These are phyloP conservation scores for Coccinonectria pachysandricola DNA, from an alignment of 2,329 filamentous ascomycete species.

Conservation along the genomic window DNA sequence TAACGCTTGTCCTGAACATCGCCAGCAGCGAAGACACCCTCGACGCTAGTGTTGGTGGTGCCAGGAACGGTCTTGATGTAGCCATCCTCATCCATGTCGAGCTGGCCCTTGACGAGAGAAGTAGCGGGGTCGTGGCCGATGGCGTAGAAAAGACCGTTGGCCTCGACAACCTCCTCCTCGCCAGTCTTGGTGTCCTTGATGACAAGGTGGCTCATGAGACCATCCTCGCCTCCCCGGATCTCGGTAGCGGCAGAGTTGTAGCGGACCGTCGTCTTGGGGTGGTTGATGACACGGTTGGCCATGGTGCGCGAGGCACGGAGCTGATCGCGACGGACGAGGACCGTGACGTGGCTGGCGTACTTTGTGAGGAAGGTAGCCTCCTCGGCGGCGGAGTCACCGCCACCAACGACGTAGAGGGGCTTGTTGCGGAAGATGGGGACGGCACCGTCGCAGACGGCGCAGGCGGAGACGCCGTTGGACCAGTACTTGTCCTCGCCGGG, in stretches of 20 bases:
- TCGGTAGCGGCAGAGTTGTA: slow-evolving; percentile 77
- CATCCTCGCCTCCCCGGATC: slow-evolving; percentile 74
- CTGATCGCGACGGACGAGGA: slow-evolving; percentile 79
- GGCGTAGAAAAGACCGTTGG: slow-evolving; percentile 93
- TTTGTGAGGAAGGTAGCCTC: slow-evolving; percentile 97
- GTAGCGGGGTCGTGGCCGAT: slow-evolving; percentile 95
- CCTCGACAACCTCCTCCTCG: slow-evolving; percentile 71
- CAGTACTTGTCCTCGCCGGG: slow-evolving; percentile 91
- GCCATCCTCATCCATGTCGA: slow-evolving; percentile 80
- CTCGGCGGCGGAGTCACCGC: slow-evolving; percentile 92
- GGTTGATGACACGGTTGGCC: slow-evolving; percentile 68
- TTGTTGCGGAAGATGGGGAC: slow-evolving; percentile 97
- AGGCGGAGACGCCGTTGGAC: slow-evolving; percentile 93
- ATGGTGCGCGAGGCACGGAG: slow-evolving; percentile 87
- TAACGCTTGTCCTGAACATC: slow-evolving; percentile 99
- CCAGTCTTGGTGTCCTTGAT: slow-evolving; percentile 72
- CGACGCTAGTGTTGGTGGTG: slow-evolving; percentile 75
- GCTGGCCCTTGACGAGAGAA: slow-evolving; percentile 76
- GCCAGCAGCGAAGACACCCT: slow-evolving; percentile 91
- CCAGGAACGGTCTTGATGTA: slow-evolving; percentile 87
- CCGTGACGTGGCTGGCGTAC: slow-evolving; percentile 90
- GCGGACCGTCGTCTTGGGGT: slow-evolving; percentile 84
- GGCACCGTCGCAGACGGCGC: slow-evolving; percentile 93
- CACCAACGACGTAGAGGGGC: slow-evolving; percentile 89
- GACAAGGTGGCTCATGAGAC: slow-evolving; percentile 79